Conservation (phyloP, 2,329 filamentous ascomycete genomes). For the Sporothrix phasma region DNA sequence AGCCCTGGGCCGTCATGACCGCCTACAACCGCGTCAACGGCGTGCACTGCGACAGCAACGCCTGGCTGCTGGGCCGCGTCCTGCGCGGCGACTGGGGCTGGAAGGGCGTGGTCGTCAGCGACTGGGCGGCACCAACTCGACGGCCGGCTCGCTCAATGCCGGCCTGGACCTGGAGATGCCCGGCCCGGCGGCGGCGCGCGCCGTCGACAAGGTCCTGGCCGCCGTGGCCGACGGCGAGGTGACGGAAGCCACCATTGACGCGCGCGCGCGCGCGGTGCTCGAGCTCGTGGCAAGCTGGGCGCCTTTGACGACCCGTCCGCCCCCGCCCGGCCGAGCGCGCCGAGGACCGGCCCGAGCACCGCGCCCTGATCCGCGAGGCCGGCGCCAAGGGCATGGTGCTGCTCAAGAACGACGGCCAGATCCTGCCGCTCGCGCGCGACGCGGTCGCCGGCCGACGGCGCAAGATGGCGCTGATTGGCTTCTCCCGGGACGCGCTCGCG, state of each 20-base stretch:
- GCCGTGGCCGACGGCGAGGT: neutral
- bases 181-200: conserved; percentile 31
- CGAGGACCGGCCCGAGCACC: conserved; percentile 34
- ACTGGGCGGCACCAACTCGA: conserved; percentile 50
- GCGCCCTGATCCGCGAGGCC: conserved; percentile 49
- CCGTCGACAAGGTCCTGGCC: neutral
- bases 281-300: neutral
- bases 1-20: conserved; percentile 59
- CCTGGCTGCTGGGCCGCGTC: conserved; percentile 43
- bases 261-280: neutral
- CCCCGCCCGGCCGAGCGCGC: neutral
- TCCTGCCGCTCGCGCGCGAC: conserved; percentile 58
- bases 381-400: conserved; percentile 53
- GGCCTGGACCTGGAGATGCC: conserved; percentile 51
- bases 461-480: too few relatives aligned
- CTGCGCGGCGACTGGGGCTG: conserved; percentile 53
- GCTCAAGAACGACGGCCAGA: conserved; percentile 49
- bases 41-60: conserved; percentile 47
- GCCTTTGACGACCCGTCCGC: neutral
- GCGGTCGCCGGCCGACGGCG: too few relatives aligned
- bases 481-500: conserved; percentile 26
- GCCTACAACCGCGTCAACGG: conserved; percentile 60
- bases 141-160: conserved; percentile 41
- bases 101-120: conserved; percentile 47
- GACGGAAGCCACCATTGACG: neutral